Conservation (phyloP, 768 basidiomycete genomes). For the Pulveroboletus frians region DNA sequence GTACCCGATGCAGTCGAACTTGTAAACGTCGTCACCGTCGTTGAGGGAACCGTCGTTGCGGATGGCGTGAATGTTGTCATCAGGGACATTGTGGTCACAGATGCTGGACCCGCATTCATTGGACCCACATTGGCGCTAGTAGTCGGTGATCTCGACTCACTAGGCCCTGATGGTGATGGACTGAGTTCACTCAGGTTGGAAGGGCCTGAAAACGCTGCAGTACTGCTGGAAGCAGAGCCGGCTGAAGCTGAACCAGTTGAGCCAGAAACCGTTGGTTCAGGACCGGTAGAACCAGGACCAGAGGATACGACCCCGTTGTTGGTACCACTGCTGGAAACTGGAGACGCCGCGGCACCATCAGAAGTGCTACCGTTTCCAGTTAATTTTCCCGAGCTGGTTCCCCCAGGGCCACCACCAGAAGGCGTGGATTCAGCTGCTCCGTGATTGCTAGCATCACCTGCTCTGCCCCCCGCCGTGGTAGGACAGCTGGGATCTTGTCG, state of each 20-base stretch:
- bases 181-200: neutral
- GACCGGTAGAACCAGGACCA: neutral
- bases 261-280: neutral
- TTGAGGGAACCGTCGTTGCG: neutral
- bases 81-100: neutral
- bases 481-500: slow-evolving; percentile 21
- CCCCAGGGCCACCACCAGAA: neutral
- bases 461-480: neutral
- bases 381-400: neutral
- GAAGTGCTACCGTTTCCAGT: neutral
- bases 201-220: slow-evolving; percentile 1
- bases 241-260: neutral
- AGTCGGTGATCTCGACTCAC: neutral
- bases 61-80: neutral
- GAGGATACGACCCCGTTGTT: slow-evolving; percentile 1
- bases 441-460: neutral
- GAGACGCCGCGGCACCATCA: neutral
- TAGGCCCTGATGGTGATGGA: neutral
- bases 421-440: neutral
- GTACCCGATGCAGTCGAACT: neutral
- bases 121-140: neutral
- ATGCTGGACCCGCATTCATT: neutral
- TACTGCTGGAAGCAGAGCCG: neutral
- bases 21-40: slow-evolving; percentile 1
- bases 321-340: neutral